Evolutionary conservation across 306 rosid genomes (phyloP).

Genomic region (Cicer chorassanicum): DNA sequence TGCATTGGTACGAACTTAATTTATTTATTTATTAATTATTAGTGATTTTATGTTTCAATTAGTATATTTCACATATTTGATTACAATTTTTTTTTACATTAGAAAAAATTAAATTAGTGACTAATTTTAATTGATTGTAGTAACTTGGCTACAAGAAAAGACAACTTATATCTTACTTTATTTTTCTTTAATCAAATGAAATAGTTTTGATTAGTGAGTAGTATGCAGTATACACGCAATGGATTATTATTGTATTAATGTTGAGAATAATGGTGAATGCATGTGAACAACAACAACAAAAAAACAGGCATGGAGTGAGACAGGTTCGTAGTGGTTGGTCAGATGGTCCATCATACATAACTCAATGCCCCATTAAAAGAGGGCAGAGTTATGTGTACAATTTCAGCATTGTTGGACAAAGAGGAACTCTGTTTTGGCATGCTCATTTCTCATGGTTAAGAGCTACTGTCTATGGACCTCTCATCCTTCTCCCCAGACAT

Average conservation of each 20-base stretch:
- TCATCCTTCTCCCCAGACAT: conserved; percentile 60
- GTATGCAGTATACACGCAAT: background rate
- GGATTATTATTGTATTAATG: background rate
- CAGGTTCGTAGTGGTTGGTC: conserved; percentile 72
- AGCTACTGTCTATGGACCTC: conserved; percentile 71
- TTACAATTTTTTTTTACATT: too few species aligned
- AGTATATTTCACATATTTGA: too few species aligned
- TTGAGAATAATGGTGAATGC: conserved; percentile 22
- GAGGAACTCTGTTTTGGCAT: conserved; percentile 78
- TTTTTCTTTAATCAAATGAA: too few species aligned
- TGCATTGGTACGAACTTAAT: conserved; percentile 69
- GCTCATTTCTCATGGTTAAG: conserved; percentile 76
- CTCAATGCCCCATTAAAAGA: conserved; percentile 76
- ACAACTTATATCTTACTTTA: too few species aligned
- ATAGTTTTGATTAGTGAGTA: too few species aligned
- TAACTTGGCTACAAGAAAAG: too few species aligned
- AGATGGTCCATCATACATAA: conserved; percentile 75
- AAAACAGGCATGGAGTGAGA: conserved; percentile 70
- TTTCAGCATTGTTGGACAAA: conserved; percentile 70
- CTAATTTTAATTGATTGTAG: too few species aligned
- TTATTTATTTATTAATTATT: background rate
- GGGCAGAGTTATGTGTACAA: conserved; percentile 67
- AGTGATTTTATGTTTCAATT: background rate
- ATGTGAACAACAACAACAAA: conserved; percentile 13
- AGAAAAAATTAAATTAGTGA: too few species aligned